A percentile compares a stretch with the other conserved stretches of the same genome.
Conservation (phyloP, 139 green algal species). For the Coccomyxa sp. region DNA sequence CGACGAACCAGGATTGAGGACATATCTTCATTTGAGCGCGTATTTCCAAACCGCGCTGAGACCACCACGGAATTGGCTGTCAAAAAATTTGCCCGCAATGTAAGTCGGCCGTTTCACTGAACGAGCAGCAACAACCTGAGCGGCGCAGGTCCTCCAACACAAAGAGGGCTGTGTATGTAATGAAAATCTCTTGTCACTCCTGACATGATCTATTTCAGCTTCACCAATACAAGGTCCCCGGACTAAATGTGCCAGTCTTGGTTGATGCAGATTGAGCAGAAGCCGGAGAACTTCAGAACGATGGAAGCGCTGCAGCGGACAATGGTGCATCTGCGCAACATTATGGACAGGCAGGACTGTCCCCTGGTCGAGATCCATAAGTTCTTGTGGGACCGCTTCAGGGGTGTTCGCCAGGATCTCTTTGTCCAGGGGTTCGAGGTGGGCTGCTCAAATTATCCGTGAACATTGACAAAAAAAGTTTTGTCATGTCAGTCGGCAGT, state of each 20-base stretch:
- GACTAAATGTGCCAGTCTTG: too few species aligned
- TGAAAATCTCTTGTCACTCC: background rate
- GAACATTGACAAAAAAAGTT: background rate
- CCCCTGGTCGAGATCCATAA: constrained; percentile 52
- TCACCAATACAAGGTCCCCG: background rate
- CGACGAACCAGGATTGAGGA: constrained; percentile 42
- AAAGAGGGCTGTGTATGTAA: background rate
- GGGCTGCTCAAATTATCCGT: too few species aligned
- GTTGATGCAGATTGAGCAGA: constrained; percentile 37
- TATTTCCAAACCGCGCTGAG: constrained; percentile 26
- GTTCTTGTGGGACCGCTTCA: constrained; percentile 88
- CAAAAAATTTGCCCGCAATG: constrained; percentile 68
- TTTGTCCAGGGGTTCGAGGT: constrained; percentile 59
- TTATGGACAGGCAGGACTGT: constrained; percentile 52
- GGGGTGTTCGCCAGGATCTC: constrained; percentile 70
- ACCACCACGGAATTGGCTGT: constrained; percentile 54
- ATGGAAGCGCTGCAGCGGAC: constrained; percentile 52
- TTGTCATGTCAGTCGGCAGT: too few species aligned
- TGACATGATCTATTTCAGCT: background rate
- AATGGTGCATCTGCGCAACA: constrained; percentile 62
- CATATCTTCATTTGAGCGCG: constrained; percentile 64
- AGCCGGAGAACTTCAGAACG: constrained; percentile 65
- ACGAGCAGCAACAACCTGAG: too few species aligned
- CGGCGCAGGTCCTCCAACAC: background rate
- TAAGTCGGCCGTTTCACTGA: constrained; percentile 1